Evolutionary conservation across 768 basidiomycete genomes (phyloP).

Genomic region (Chalciporus piperatus): DNA sequence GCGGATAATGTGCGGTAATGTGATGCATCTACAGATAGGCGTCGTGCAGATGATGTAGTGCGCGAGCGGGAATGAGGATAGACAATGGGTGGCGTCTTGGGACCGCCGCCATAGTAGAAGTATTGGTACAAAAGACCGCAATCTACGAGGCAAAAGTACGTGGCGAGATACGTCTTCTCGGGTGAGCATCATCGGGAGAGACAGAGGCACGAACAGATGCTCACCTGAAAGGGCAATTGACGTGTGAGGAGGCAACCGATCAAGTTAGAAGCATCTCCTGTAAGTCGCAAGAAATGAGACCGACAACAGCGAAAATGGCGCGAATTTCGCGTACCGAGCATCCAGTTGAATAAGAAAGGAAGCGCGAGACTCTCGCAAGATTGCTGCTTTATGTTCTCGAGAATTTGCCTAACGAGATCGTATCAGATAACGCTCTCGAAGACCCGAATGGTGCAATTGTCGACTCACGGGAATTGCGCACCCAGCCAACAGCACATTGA

Average conservation of each 20-base stretch:
- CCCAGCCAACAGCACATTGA: conserved; percentile 82
- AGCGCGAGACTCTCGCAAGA: conserved; percentile 90
- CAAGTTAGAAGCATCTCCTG: conserved; percentile 92
- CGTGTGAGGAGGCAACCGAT: conserved; percentile 88
- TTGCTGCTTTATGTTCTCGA: conserved; percentile 71
- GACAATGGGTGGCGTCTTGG: conserved; percentile 33
- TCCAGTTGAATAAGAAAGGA: conserved; percentile 92
- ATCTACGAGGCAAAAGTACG: conserved; percentile 88
- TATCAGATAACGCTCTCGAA: conserved; percentile 9
- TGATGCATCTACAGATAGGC: conserved; percentile 52
- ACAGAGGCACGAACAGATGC: conserved; percentile 16
- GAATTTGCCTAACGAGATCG: conserved; percentile 58
- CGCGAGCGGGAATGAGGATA: conserved; percentile 42
- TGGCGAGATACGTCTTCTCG: conserved; percentile 79
- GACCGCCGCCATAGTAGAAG: conserved; percentile 60
- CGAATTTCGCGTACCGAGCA: conserved; percentile 61
- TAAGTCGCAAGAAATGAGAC: background rate
- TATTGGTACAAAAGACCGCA: conserved; percentile 74
- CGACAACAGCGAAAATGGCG: conserved; percentile 9
- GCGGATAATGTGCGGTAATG: conserved; percentile 68
- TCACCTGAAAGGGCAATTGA: conserved; percentile 92
- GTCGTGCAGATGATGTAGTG: conserved; percentile 43
- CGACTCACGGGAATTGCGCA: conserved; percentile 83
- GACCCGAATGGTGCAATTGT: conserved; percentile 3
- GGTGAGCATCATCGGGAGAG: conserved; percentile 6